These are phyloP conservation scores for Kwoniella botswanensis DNA, from an alignment of 768 basidiomycete genomes.

Conservation along the genomic window DNA sequence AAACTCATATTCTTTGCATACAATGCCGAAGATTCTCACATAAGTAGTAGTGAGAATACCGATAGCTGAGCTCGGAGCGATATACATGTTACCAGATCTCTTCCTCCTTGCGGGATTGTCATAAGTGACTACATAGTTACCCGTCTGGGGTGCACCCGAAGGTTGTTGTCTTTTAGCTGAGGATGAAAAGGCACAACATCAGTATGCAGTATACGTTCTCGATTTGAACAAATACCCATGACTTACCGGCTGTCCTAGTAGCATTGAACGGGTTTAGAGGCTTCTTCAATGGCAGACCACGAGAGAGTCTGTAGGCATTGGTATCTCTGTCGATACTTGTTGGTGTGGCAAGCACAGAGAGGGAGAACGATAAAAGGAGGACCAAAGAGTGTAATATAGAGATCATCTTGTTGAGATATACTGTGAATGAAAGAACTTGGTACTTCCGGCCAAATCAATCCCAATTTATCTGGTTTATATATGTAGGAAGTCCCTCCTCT, in stretches of 20 bases:
- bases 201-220: neutral
- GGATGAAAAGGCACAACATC: neutral
- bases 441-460: too few relatives aligned
- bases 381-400: neutral
- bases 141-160: neutral
- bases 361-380: neutral
- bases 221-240: neutral
- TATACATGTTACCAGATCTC: neutral
- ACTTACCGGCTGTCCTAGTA: neutral
- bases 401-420: neutral
- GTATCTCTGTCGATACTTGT: neutral
- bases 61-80: neutral
- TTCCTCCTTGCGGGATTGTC: neutral
- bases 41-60: neutral
- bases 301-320: neutral
- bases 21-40: neutral
- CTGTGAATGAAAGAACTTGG: too few relatives aligned
- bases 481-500: too few relatives aligned
- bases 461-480: too few relatives aligned
- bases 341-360: neutral
- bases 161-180: neutral
- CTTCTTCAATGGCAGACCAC: neutral
- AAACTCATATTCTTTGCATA: neutral
- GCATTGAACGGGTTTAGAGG: neutral
- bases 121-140: neutral